Conservation (phyloP, 768 basidiomycete genomes). For the Lentinula aciculospora region DNA sequence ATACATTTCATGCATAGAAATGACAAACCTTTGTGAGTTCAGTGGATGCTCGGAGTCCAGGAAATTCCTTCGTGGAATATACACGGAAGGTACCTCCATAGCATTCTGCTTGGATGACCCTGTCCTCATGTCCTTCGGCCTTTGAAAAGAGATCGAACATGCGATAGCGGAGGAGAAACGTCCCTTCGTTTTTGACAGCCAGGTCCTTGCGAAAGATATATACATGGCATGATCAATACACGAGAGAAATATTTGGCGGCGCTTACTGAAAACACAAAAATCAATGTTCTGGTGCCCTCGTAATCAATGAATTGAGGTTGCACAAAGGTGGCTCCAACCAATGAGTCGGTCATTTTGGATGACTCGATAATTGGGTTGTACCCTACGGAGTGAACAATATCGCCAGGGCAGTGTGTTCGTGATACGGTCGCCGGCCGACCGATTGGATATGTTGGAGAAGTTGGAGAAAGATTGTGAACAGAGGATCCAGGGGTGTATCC, state of each 20-base stretch:
- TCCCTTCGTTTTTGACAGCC: slow-evolving; percentile 65
- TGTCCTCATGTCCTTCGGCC: slow-evolving; percentile 22
- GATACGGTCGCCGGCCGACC: neutral
- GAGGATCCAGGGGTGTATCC: slow-evolving; percentile 7
- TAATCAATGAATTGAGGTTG: slow-evolving; percentile 51
- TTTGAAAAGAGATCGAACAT: slow-evolving; percentile 55
- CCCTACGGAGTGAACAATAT: slow-evolving; percentile 36
- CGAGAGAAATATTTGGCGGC: slow-evolving; percentile 6
- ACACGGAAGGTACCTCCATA: slow-evolving; percentile 61
- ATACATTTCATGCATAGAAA: neutral
- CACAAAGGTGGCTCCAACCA: slow-evolving; percentile 59
- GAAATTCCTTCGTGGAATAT: slow-evolving; percentile 69
- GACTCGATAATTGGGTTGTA: slow-evolving; percentile 38
- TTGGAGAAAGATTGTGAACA: slow-evolving; percentile 13
- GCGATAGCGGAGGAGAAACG: slow-evolving; percentile 60
- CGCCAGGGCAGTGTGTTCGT: slow-evolving; percentile 11
- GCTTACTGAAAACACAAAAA: slow-evolving; percentile 64
- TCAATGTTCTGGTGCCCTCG: slow-evolving; percentile 46
- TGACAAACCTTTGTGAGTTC: slow-evolving; percentile 54
- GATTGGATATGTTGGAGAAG: neutral
- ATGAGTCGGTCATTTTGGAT: slow-evolving; percentile 43
- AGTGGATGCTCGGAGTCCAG: slow-evolving; percentile 60
- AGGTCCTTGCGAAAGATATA: slow-evolving; percentile 42
- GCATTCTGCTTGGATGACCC: slow-evolving; percentile 55
- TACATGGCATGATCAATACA: neutral